Conservation (phyloP, 2,329 filamentous ascomycete genomes). For the Fusarium fracticaudum region DNA sequence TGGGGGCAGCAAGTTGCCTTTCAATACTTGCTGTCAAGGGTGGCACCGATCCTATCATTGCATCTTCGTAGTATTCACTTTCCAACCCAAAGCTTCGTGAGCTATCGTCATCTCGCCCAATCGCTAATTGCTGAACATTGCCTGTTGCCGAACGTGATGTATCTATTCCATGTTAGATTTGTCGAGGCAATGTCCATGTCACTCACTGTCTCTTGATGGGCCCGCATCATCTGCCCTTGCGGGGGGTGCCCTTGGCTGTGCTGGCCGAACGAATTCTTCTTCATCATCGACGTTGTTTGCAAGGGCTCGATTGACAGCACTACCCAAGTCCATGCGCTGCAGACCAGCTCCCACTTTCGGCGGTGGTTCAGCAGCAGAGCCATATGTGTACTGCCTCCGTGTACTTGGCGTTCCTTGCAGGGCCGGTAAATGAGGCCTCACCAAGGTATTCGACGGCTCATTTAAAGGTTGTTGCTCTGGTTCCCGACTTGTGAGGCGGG, state of each 20-base stretch:
- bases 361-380: constrained; percentile 49
- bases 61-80: constrained; percentile 50
- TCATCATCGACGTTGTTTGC: constrained; percentile 28
- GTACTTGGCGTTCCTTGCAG: constrained; percentile 49
- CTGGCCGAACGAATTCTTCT: constrained; percentile 30
- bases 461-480: constrained; percentile 21
- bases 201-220: constrained; percentile 29
- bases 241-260: background rate
- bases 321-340: constrained; percentile 41
- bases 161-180: constrained; percentile 13
- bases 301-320: constrained; percentile 45
- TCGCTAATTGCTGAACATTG: background rate
- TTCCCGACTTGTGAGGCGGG: constrained; percentile 32
- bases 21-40: constrained; percentile 6
- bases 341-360: constrained; percentile 38
- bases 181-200: background rate
- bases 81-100: constrained; percentile 50
- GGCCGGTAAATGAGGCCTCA: constrained; percentile 35
- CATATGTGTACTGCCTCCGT: constrained; percentile 52
- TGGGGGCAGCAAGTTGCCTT: background rate
- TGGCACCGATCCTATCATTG: constrained; percentile 49
- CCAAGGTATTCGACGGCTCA: constrained; percentile 13
- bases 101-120: constrained; percentile 45
- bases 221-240: constrained; percentile 35
- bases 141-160: background rate